Percentiles rank a stretch among this genome's conserved stretches.
Evolutionary conservation across 2,329 filamentous ascomycete species (phyloP).

Genomic region (Epichloe amarillans): DNA sequence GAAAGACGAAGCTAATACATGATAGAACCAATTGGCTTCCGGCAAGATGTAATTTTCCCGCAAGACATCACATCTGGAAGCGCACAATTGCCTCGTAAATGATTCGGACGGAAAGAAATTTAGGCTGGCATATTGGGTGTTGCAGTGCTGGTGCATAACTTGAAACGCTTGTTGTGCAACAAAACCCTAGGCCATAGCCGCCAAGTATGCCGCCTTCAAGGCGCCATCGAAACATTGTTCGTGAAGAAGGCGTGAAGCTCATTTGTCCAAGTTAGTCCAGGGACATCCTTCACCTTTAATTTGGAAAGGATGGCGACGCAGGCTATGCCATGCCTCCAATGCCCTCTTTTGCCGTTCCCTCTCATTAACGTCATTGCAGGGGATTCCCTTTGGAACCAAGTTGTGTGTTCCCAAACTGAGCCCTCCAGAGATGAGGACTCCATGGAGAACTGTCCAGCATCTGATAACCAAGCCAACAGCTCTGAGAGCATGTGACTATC

Average conservation of each 20-base stretch:
- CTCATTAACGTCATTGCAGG: background rate
- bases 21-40: slow-evolving; percentile 11
- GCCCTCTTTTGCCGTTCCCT: background rate
- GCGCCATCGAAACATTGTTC: background rate
- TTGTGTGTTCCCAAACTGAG: background rate
- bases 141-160: slow-evolving; percentile 1
- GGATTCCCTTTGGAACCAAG: no score
- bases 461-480: background rate
- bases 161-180: slow-evolving; percentile 6
- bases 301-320: background rate
- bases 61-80: background rate
- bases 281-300: background rate
- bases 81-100: background rate
- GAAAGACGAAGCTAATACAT: slow-evolving; percentile 29
- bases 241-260: background rate
- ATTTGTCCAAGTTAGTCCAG: background rate
- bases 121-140: background rate
- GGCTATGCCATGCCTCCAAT: background rate
- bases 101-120: background rate
- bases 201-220: background rate
- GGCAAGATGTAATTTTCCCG: background rate
- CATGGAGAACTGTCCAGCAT: background rate
- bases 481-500: slow-evolving; percentile 1
- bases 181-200: background rate
- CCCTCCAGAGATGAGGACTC: background rate